Percentiles rank a stretch among this genome's conserved stretches.
phyloP scores from a whole-genome alignment of 352 stramenopile species.

The Achlya hypogyna region DNA sequence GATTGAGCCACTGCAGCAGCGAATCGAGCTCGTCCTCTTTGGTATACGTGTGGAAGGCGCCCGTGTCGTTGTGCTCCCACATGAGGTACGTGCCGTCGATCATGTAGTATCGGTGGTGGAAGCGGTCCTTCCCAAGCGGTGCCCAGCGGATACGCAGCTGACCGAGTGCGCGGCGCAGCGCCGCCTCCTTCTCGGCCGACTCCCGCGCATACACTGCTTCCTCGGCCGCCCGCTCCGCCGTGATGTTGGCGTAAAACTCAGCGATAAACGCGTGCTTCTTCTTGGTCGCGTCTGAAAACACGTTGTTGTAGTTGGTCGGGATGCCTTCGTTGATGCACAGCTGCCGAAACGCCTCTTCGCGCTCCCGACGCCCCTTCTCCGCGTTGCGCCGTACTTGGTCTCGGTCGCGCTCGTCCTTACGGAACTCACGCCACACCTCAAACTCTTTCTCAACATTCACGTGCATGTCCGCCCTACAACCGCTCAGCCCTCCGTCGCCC shows the following conservation, averaged over 20 bases:
- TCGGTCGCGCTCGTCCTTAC: slow-evolving; percentile 43
- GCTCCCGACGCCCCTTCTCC: slow-evolving; percentile 43
- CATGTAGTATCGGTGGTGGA: slow-evolving; percentile 50
- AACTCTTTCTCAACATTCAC: slow-evolving; percentile 55
- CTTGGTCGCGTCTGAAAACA: slow-evolving; percentile 53
- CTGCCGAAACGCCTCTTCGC: slow-evolving; percentile 45
- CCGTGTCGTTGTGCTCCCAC: slow-evolving; percentile 54
- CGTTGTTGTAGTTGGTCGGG: slow-evolving; percentile 54
- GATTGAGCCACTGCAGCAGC: slow-evolving; percentile 63
- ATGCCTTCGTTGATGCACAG: slow-evolving; percentile 52
- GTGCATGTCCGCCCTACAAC: slow-evolving; percentile 37
- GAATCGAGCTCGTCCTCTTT: slow-evolving; percentile 32
- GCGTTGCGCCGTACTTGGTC: slow-evolving; percentile 42
- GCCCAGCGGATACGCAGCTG: slow-evolving; percentile 57
- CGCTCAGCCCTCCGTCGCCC: too few species aligned
- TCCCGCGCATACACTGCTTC: slow-evolving; percentile 43
- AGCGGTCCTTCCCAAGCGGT: slow-evolving; percentile 60
- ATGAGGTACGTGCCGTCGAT: background rate
- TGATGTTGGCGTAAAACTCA: slow-evolving; percentile 55
- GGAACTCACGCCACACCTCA: slow-evolving; percentile 36
- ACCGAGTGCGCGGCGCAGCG: slow-evolving; percentile 32
- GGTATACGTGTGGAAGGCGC: slow-evolving; percentile 45
- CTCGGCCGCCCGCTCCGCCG: slow-evolving; percentile 39
- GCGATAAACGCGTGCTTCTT: slow-evolving; percentile 50
- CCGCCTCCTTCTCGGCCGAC: slow-evolving; percentile 34